Percentiles rank a stretch among this genome's conserved stretches.
Evolutionary conservation across 768 basidiomycete species (phyloP).

Genomic region (Auricularia sp.): DNA sequence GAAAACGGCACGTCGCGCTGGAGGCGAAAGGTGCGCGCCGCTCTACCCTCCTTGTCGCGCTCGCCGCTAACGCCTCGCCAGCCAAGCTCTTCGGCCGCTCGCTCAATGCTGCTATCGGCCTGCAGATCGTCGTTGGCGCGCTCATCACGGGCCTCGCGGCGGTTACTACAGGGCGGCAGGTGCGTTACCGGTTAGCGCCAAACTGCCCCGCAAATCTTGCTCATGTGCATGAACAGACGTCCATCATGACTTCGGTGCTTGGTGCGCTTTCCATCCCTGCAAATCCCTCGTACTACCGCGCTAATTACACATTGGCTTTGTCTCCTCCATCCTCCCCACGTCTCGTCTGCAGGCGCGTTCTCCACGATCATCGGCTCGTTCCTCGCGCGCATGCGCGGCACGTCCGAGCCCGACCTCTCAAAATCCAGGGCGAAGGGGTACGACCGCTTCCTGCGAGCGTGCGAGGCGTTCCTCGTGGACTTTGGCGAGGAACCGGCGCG

Average conservation of each 20-base stretch:
- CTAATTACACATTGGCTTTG: not conserved
- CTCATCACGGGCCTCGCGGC: constrained; percentile 59
- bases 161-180: constrained; percentile 33
- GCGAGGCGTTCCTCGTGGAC: constrained; percentile 1
- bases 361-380: constrained; percentile 63
- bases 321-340: not conserved
- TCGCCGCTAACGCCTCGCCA: not conserved
- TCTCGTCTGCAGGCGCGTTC: constrained; percentile 50
- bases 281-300: not conserved
- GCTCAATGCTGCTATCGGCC: constrained; percentile 42
- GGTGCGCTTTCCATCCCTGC: not conserved
- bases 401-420: constrained; percentile 62
- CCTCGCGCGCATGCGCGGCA: constrained; percentile 58
- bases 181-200: constrained; percentile 13
- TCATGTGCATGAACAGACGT: not conserved
- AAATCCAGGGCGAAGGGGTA: constrained; percentile 46
- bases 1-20: not conserved
- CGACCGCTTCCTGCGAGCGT: constrained; percentile 48
- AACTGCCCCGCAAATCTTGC: no score
- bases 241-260: constrained; percentile 1
- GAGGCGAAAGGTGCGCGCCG: not conserved
- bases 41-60: not conserved
- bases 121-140: constrained; percentile 57
- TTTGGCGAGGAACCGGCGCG: constrained; percentile 22
- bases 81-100: constrained; percentile 10